These are phyloP conservation scores for Macrotyloma uniflorum DNA, from an alignment of 306 rosid species.

Conservation along the genomic window DNA sequence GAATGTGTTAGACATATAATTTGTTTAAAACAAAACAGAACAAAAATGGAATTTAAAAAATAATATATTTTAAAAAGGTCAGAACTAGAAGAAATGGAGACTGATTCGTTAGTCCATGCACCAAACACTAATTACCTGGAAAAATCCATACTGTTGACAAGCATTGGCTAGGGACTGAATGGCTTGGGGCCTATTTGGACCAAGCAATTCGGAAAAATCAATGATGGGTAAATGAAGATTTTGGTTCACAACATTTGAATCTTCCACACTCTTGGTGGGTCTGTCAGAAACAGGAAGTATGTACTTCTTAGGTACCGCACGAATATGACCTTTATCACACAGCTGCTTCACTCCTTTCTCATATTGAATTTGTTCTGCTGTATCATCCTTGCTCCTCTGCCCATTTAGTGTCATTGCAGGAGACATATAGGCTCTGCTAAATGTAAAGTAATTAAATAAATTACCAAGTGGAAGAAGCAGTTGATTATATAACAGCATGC, in stretches of 20 bases:
- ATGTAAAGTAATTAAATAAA: neutral
- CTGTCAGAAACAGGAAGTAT: constrained; percentile 67
- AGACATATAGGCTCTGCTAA: constrained; percentile 43
- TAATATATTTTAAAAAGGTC: neutral
- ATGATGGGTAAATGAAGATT: constrained; percentile 67
- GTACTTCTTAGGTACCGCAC: constrained; percentile 65
- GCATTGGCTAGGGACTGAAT: constrained; percentile 63
- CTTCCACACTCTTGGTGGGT: constrained; percentile 41
- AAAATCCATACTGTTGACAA: constrained; percentile 75
- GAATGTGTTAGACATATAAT: neutral
- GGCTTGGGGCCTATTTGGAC: constrained; percentile 61
- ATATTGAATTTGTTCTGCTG: constrained; percentile 34
- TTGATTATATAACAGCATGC: neutral
- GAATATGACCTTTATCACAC: constrained; percentile 57
- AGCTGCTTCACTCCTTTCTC: constrained; percentile 81
- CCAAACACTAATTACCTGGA: constrained; percentile 57
- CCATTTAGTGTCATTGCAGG: constrained; percentile 55
- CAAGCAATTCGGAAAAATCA: constrained; percentile 66
- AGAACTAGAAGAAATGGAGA: neutral
- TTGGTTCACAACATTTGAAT: constrained; percentile 17
- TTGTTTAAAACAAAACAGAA: too few relatives aligned
- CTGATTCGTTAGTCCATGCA: neutral
- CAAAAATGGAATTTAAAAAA: neutral
- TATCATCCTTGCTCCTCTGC: constrained; percentile 19
- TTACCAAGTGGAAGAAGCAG: neutral